phyloP scores from a whole-genome alignment of 371 early-diverging fungal genomes.

The Syncephalastrum sp. region DNA sequence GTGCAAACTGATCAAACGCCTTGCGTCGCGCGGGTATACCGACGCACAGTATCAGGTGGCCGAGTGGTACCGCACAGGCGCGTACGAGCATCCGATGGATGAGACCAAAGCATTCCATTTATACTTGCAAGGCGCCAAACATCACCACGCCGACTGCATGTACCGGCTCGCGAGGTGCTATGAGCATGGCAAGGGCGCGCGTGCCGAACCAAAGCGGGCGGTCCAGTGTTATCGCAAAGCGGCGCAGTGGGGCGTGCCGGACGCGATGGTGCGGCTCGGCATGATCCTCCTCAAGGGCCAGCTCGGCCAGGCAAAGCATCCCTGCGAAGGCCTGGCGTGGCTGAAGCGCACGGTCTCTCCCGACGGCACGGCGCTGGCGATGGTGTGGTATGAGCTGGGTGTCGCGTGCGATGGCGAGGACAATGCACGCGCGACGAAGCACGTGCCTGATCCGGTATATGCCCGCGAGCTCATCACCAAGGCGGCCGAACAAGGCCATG shows the following conservation, averaged over 20 bases:
- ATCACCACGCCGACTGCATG: constrained; percentile 80
- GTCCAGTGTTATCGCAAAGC: constrained; percentile 55
- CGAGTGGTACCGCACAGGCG: constrained; percentile 73
- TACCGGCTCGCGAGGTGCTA: constrained; percentile 91
- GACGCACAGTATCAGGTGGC: constrained; percentile 91
- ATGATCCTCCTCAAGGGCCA: constrained; percentile 77
- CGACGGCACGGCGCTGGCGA: constrained; percentile 74
- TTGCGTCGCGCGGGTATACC: constrained; percentile 43
- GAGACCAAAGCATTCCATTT: constrained; percentile 83
- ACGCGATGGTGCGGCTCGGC: constrained; percentile 92
- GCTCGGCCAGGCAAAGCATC: constrained; percentile 64
- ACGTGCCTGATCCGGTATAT: constrained; percentile 83
- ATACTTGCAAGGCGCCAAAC: constrained; percentile 86
- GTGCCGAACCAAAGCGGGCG: constrained; percentile 69
- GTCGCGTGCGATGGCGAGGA: constrained; percentile 66
- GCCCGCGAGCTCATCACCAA: constrained; percentile 84
- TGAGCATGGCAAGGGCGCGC: constrained; percentile 86
- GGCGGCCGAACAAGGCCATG: constrained; percentile 91
- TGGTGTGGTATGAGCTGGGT: constrained; percentile 88
- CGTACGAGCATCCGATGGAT: constrained; percentile 67
- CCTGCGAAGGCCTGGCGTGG: constrained; percentile 87
- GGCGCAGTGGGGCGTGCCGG: constrained; percentile 36
- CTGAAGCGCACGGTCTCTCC: constrained; percentile 80
- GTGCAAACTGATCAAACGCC: no score
- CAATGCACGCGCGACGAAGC: constrained; percentile 46